phyloP scores from a whole-genome alignment of 1,284 basidiomycete genomes.

The Ganoderma sinense region DNA sequence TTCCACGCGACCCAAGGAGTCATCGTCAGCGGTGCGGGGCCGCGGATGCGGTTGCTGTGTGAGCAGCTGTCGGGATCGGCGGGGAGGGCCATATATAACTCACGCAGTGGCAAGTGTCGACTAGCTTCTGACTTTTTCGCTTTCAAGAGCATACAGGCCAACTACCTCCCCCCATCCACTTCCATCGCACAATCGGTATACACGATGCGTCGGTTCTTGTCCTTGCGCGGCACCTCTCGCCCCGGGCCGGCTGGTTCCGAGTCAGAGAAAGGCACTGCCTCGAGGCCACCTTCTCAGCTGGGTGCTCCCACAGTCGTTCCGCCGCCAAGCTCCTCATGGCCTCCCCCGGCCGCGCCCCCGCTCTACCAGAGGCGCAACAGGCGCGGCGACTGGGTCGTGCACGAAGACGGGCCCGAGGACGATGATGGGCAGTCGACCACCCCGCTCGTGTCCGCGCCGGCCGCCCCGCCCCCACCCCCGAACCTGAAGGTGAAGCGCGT shows the following conservation, averaged over 20 bases:
- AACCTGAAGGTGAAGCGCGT: constrained; percentile 63
- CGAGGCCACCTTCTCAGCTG: neutral
- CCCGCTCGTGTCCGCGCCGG: constrained; percentile 21
- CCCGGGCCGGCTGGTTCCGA: neutral
- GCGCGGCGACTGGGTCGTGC: constrained; percentile 5
- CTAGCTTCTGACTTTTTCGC: neutral
- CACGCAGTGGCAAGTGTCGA: neutral
- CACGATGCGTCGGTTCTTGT: constrained; percentile 14
- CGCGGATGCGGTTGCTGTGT: neutral
- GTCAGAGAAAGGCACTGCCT: neutral
- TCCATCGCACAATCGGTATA: neutral
- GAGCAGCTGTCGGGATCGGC: neutral
- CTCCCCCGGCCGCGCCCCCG: neutral
- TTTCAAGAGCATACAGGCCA: neutral
- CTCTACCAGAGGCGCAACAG: neutral
- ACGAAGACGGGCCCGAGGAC: constrained; percentile 12
- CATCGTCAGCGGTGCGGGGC: neutral
- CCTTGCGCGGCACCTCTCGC: neutral
- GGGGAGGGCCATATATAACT: neutral
- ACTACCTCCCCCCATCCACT: neutral
- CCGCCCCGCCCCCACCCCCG: constrained; percentile 47
- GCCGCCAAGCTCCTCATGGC: neutral
- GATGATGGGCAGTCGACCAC: constrained; percentile 1
- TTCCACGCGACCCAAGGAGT: neutral
- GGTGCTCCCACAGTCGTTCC: neutral